Evolutionary conservation across 2,329 filamentous ascomycete species (phyloP).

Genomic region (Cercospora sojina): DNA sequence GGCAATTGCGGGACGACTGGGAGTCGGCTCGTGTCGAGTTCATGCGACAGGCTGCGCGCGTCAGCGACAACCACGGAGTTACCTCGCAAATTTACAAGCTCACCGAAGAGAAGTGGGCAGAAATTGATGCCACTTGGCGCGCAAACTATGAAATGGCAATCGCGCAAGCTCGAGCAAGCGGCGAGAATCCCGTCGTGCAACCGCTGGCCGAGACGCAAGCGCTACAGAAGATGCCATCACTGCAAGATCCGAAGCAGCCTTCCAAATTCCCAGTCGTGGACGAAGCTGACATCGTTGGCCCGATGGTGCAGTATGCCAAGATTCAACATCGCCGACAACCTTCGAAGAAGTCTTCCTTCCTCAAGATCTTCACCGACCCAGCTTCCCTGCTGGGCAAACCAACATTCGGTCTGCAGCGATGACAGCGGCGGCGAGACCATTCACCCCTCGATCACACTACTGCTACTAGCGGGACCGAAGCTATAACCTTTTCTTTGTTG

Average conservation of each 20-base stretch:
- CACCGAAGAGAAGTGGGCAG: conserved; percentile 85
- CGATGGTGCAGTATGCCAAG: conserved; percentile 64
- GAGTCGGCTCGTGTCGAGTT: conserved; percentile 80
- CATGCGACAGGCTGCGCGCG: conserved; percentile 82
- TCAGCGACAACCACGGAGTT: conserved; percentile 83
- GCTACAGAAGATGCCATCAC: conserved; percentile 64
- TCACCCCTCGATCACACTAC: background rate
- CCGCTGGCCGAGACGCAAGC: conserved; percentile 50
- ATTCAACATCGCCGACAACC: conserved; percentile 33
- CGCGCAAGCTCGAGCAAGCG: conserved; percentile 38
- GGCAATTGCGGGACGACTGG: conserved; percentile 74
- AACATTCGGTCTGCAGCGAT: conserved; percentile 25
- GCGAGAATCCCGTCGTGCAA: conserved; percentile 44
- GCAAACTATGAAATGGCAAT: conserved; percentile 63
- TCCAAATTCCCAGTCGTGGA: conserved; percentile 87
- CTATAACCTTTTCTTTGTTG: conserved; percentile 5
- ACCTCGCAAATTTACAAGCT: conserved; percentile 85
- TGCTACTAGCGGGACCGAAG: background rate
- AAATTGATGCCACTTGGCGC: conserved; percentile 74
- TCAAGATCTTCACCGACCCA: conserved; percentile 39
- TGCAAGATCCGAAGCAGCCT: conserved; percentile 64
- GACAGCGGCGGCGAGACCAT: conserved; percentile 1
- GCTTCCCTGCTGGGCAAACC: conserved; percentile 29
- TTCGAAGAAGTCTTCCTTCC: conserved; percentile 34
- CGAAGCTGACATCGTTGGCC: conserved; percentile 89